Conservation (phyloP, 2,329 filamentous ascomycete species). For the Lachnellula willkommii region DNA sequence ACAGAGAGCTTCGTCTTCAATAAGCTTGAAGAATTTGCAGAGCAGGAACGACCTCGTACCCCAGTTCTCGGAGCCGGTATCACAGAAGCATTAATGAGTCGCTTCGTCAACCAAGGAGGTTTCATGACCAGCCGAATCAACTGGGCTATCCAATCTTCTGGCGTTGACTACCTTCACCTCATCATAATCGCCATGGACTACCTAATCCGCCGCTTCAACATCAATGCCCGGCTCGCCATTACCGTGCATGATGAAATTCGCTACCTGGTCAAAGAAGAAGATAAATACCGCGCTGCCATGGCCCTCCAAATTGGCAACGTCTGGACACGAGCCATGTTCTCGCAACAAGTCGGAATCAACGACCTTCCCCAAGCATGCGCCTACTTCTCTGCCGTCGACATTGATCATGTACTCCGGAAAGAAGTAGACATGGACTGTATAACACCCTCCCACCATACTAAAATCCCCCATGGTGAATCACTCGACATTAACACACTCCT, state of each 20-base stretch:
- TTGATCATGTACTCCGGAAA: conserved; percentile 92
- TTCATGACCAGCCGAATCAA: conserved; percentile 97
- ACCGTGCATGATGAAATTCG: conserved; percentile 98
- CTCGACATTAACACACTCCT: conserved; percentile 78
- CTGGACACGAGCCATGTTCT: conserved; percentile 97
- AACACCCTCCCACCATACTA: conserved; percentile 74
- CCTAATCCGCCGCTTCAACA: conserved; percentile 75
- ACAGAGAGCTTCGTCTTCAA: conserved; percentile 99
- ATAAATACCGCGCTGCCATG: conserved; percentile 86
- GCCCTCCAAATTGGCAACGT: conserved; percentile 90
- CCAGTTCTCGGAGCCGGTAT: conserved; percentile 93
- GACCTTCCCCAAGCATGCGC: conserved; percentile 92
- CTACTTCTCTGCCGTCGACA: conserved; percentile 92
- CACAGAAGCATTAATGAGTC: conserved; percentile 86
- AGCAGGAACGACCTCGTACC: conserved; percentile 84
- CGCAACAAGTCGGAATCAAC: conserved; percentile 91
- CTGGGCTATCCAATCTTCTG: conserved; percentile 97
- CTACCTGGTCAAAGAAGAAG: conserved; percentile 78
- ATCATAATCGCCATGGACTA: conserved; percentile 95
- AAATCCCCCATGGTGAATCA: conserved; percentile 80
- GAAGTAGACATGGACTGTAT: conserved; percentile 98
- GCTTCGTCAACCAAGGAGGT: conserved; percentile 79
- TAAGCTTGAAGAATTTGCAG: conserved; percentile 93
- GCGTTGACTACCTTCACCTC: conserved; percentile 94
- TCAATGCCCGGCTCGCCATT: conserved; percentile 79